phyloP scores from a whole-genome alignment of 2,329 filamentous ascomycete species.

The Colletotrichum phormii region DNA sequence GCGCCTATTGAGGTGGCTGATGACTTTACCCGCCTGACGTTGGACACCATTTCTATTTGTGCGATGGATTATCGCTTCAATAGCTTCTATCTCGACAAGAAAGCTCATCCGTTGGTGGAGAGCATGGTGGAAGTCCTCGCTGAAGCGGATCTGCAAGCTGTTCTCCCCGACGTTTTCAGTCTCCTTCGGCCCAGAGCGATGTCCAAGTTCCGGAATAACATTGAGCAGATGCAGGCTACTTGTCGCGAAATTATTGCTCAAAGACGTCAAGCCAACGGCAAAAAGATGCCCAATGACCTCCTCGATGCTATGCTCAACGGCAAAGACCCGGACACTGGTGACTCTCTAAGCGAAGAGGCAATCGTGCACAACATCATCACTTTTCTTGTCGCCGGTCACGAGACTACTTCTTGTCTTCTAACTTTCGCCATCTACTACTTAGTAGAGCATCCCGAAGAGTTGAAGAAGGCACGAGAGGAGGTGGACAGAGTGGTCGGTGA shows the following conservation, averaged over 20 bases:
- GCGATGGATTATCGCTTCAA: slow-evolving; percentile 71
- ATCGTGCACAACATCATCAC: slow-evolving; percentile 77
- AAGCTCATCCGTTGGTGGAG: slow-evolving; percentile 74
- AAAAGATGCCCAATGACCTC: slow-evolving; percentile 63
- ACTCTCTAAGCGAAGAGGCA: slow-evolving; percentile 66
- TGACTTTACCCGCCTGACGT: slow-evolving; percentile 71
- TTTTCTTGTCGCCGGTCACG: slow-evolving; percentile 75
- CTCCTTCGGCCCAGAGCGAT: slow-evolving; percentile 42
- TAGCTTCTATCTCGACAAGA: slow-evolving; percentile 64
- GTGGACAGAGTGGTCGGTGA: slow-evolving; percentile 74
- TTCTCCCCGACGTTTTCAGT: slow-evolving; percentile 55
- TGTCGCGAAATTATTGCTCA: slow-evolving; percentile 66
- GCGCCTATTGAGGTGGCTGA: slow-evolving; percentile 63
- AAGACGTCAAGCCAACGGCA: slow-evolving; percentile 64
- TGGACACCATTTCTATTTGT: slow-evolving; percentile 72
- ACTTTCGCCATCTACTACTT: slow-evolving; percentile 75
- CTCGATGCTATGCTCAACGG: slow-evolving; percentile 74
- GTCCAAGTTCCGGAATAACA: slow-evolving; percentile 60
- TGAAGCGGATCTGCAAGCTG: slow-evolving; percentile 60
- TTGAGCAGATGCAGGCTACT: slow-evolving; percentile 61
- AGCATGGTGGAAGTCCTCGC: slow-evolving; percentile 71
- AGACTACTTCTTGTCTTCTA: slow-evolving; percentile 76
- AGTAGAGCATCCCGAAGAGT: slow-evolving; percentile 69
- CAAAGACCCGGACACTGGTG: slow-evolving; percentile 71
- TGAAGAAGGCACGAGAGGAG: slow-evolving; percentile 72